Evolutionary conservation across 176 grass and related monocot species (phyloP), one percentile per base, ranked within the genome.

Genomic region (Calamus simplicifolius): DNA sequence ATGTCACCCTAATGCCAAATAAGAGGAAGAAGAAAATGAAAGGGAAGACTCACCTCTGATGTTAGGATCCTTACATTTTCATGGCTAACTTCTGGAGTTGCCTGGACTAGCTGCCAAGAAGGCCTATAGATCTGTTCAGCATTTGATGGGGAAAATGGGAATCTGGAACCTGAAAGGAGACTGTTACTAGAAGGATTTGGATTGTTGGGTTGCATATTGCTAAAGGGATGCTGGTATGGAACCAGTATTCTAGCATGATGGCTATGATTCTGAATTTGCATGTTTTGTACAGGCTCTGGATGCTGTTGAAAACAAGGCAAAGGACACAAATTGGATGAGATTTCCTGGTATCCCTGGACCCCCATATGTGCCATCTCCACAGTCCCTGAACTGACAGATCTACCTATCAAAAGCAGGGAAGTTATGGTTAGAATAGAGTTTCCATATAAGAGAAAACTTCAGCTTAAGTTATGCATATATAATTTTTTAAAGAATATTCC

Each of bases 161-260:
- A 75, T 71, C 84, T 75, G 73, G 66, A 75, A 87, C 77, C 62
- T 69, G 70, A 78, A 28, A 26, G 80, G 63, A 72, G 48, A 52
- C 57, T 30, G n/a, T 28, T 50, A 14, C 48, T 38, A 59, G 83
- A 61, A 63, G 61, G 56, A 62, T 80, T 80, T 69, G 62, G 58
- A 67, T 70, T 65, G 29, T 55, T 43, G 49, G 69, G 70, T 29
- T 63, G 52, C 76, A 78, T 77, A 62, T 73, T 79, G 66, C 51
- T 79, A 48, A 72, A 58, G 52, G 48, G 31, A 16, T 75, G 71
- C 71, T 51, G 75, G 60, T 75, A 72, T 62, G 79, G 52, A 29
- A 51, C 29, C 60, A 52, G 79, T 48, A 75, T 72, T 63, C 79
- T 66, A 72, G 85, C 50, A 64, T 82, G 79, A 69, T 79, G 70